Evolutionary conservation across 306 rosid genomes (phyloP).

Genomic region (Prunus padus): DNA sequence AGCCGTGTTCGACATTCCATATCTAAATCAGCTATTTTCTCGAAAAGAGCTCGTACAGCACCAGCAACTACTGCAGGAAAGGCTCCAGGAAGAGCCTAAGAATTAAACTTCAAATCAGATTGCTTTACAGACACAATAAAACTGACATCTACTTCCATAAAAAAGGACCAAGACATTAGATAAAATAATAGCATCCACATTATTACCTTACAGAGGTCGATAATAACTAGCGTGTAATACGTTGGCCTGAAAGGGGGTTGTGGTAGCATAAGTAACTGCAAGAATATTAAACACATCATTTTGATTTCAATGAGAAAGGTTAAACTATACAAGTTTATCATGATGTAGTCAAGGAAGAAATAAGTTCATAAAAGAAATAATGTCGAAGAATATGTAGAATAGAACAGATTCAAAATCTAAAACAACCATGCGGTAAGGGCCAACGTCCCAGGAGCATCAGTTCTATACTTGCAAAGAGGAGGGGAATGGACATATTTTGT

Average conservation of each 20-base stretch:
- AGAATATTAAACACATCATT: conserved; percentile 17
- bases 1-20: conserved; percentile 98
- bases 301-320: not conserved
- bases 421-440: not conserved
- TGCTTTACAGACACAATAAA: conserved; percentile 6
- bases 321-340: not conserved
- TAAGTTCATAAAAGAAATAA: not conserved
- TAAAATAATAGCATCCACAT: conserved; percentile 1
- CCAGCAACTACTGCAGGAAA: conserved; percentile 98
- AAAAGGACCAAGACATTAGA: conserved; percentile 22
- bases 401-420: not conserved
- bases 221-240: conserved; percentile 87
- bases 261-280: conserved; percentile 93
- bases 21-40: conserved; percentile 87
- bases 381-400: not conserved
- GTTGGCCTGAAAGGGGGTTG: conserved; percentile 92
- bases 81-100: conserved; percentile 99
- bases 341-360: not conserved
- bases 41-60: conserved; percentile 94
- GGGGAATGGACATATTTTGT: not conserved
- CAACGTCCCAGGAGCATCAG: not conserved
- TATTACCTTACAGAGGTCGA: conserved; percentile 94
- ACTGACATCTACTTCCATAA: conserved; percentile 6
- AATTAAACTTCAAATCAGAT: conserved; percentile 33
- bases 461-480: not conserved